A percentile compares a stretch with the other conserved stretches of the same genome.
Evolutionary conservation across 345 rosid genomes (phyloP).

Genomic region (Salix udensis): DNA sequence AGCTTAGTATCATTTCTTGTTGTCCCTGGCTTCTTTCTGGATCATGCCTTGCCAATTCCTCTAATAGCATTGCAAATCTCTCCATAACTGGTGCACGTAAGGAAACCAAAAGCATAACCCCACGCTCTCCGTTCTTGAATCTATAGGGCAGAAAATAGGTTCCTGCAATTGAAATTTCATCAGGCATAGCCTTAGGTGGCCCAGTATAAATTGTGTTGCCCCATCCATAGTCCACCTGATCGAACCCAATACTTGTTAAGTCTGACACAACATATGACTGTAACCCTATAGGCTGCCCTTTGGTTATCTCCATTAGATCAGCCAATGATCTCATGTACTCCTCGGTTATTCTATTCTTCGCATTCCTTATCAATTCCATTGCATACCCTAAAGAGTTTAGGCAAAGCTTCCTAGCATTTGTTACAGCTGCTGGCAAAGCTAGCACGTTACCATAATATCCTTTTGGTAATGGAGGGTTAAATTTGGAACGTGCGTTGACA

Average conservation of each 20-base stretch:
- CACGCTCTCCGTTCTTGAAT: conserved; percentile 15
- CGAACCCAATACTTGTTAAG: conserved; percentile 12
- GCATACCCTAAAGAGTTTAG: conserved; percentile 10
- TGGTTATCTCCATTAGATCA: conserved; percentile 20
- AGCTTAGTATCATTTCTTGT: background rate
- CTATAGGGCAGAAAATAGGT: background rate
- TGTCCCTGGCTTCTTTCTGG: background rate
- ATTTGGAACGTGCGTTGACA: conserved; percentile 5
- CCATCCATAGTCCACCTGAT: conserved; percentile 33
- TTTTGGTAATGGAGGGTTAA: conserved; percentile 7
- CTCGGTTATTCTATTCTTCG: background rate
- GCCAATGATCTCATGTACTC: conserved; percentile 27
- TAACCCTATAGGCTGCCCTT: conserved; percentile 20
- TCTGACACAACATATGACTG: conserved; percentile 21
- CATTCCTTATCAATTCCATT: conserved; percentile 5
- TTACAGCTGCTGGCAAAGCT: conserved; percentile 15
- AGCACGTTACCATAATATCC: conserved; percentile 21
- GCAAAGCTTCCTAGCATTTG: background rate
- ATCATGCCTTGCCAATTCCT: background rate
- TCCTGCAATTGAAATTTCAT: background rate
- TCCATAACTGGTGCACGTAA: conserved; percentile 15
- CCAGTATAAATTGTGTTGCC: conserved; percentile 24
- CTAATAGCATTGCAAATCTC: background rate
- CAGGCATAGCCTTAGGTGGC: conserved; percentile 11
- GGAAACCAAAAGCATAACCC: conserved; percentile 12